Percentiles rank a stretch among this genome's conserved stretches.
Evolutionary conservation across 306 rosid species (phyloP).

Genomic region (Lablab purpureus): DNA sequence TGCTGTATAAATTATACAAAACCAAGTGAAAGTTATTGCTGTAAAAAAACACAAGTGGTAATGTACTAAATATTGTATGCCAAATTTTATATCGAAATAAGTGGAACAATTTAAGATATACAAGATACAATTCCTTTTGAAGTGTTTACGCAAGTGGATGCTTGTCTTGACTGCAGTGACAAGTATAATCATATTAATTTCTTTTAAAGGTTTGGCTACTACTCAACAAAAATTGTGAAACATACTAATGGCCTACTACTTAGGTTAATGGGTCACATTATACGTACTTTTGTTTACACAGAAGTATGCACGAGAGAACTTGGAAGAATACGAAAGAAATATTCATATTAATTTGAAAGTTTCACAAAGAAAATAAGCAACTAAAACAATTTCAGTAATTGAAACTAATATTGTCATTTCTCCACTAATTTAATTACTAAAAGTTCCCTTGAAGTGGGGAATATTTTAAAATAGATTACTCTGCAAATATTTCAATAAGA

Average conservation of each 20-base stretch:
- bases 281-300: conserved; percentile 1
- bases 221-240: neutral
- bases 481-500: neutral
- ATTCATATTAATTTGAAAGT: neutral
- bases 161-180: conserved; percentile 6
- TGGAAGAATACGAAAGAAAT: neutral
- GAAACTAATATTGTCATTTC: no score
- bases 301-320: neutral
- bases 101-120: neutral
- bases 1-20: no score
- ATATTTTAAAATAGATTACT: neutral
- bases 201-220: conserved; percentile 13
- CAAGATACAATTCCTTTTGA: neutral
- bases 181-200: neutral
- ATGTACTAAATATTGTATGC: neutral
- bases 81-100: neutral
- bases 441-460: neutral
- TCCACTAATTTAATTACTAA: neutral
- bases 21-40: no score
- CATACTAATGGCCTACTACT: conserved; percentile 14
- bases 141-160: conserved; percentile 11
- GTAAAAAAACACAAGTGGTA: neutral
- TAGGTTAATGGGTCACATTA: neutral
- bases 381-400: neutral
- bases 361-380: neutral